Evolutionary conservation across 345 rosid species (phyloP).

Genomic region (Eucalyptus shirleyi): DNA sequence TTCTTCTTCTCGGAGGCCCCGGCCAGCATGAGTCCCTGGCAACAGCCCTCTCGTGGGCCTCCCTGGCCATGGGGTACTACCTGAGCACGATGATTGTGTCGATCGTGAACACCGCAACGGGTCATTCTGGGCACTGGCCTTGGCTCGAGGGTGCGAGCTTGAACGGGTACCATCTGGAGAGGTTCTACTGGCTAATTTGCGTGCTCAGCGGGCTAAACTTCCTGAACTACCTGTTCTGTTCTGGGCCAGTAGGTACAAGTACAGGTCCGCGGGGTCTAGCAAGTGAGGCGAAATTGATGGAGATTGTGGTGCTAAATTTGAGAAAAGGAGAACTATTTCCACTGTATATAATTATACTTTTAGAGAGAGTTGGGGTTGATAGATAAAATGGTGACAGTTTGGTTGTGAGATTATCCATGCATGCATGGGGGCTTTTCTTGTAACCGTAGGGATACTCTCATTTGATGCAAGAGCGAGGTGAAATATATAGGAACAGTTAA

Average conservation of each 20-base stretch:
- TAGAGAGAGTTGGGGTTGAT: not conserved
- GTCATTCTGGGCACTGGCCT: not conserved
- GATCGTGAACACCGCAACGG: constrained; percentile 3
- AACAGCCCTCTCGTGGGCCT: not conserved
- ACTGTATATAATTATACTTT: not conserved
- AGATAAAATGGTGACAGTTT: no score
- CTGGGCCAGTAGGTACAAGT: no score
- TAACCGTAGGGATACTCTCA: not conserved
- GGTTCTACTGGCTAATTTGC: constrained; percentile 23
- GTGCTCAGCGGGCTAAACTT: constrained; percentile 11
- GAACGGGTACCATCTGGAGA: constrained; percentile 8
- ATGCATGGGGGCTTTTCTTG: not conserved
- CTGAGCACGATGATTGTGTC: constrained; percentile 17
- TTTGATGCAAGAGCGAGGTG: not conserved
- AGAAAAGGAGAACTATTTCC: not conserved
- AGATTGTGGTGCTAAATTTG: no score
- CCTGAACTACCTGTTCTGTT: not conserved
- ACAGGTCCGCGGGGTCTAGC: not conserved
- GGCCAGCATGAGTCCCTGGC: not conserved
- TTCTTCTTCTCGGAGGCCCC: constrained; percentile 1
- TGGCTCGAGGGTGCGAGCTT: constrained; percentile 18
- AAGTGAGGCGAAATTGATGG: not conserved
- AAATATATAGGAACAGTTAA: not conserved
- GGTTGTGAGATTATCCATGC: no score
- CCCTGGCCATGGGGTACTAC: constrained; percentile 13